A percentile compares a stretch with the other conserved stretches of the same genome.
These are phyloP conservation scores for Lactarius sp. DNA, from an alignment of 768 basidiomycete species.

Conservation along the genomic window DNA sequence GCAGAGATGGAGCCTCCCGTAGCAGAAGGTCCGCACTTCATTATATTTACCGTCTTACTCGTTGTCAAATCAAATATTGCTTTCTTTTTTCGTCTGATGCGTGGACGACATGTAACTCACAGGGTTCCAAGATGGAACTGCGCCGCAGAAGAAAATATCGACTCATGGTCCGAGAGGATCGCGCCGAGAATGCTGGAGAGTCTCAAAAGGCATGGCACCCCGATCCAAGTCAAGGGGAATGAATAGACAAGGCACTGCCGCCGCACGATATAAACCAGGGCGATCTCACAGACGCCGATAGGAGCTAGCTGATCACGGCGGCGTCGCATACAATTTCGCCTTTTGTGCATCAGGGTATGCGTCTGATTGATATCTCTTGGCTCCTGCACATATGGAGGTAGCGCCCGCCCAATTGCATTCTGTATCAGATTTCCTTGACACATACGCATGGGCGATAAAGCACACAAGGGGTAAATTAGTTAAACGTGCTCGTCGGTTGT, in stretches of 20 bases:
- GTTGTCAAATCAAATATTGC: neutral
- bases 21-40: constrained; percentile 8
- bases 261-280: constrained; percentile 62
- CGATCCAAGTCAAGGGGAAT: constrained; percentile 47
- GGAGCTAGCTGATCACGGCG: constrained; percentile 25
- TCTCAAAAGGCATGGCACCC: constrained; percentile 66
- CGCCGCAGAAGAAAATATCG: constrained; percentile 46
- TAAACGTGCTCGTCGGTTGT: neutral
- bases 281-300: constrained; percentile 67
- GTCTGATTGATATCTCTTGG: neutral
- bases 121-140: constrained; percentile 50
- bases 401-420: neutral
- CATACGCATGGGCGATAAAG: constrained; percentile 33
- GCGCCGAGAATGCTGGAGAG: constrained; percentile 76
- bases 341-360: neutral
- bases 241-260: constrained; percentile 63
- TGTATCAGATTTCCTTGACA: constrained; percentile 16
- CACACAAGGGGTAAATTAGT: constrained; percentile 4
- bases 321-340: neutral
- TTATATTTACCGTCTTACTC: neutral
- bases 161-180: constrained; percentile 79
- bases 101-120: constrained; percentile 39
- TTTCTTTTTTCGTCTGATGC: neutral
- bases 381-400: constrained; percentile 13
- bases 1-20: constrained; percentile 1